Conservation (phyloP, 805 yeast species). For the Candida ficus region DNA sequence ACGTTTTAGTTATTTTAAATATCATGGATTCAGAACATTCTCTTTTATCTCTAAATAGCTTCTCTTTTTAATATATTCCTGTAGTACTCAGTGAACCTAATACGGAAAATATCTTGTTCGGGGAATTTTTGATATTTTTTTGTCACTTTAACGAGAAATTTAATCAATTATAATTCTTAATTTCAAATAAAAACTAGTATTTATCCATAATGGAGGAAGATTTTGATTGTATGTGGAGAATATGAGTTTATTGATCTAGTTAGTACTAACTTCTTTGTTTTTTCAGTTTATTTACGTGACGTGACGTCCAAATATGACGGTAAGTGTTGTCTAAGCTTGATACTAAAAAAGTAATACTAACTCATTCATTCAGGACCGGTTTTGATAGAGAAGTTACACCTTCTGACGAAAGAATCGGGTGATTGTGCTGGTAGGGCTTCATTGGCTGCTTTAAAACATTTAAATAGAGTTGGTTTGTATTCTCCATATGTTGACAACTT, state of each 20-base stretch:
- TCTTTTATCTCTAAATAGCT: too few species aligned
- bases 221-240: constrained; percentile 2
- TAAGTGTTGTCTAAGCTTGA: not conserved
- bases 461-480: constrained; percentile 11
- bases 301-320: constrained; percentile 5
- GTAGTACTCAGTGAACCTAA: too few species aligned
- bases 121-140: too few species aligned
- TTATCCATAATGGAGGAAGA: constrained; percentile 2
- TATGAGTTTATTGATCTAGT: too few species aligned
- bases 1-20: too few species aligned
- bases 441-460: constrained; percentile 14
- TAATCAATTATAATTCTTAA: not conserved
- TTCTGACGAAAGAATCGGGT: constrained; percentile 7
- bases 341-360: not conserved
- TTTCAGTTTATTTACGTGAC: constrained; percentile 2
- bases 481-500: constrained; percentile 18
- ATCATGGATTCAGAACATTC: too few species aligned
- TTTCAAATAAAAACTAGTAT: too few species aligned
- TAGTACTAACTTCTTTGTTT: not conserved
- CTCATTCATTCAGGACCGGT: constrained; percentile 15
- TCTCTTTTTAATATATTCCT: too few species aligned
- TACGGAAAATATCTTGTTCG: too few species aligned
- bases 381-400: constrained; percentile 17
- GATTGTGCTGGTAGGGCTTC: constrained; percentile 12
- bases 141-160: not conserved